phyloP scores from a whole-genome alignment of 192 early-diverging fungal species.

The Kickxella alabastrina region DNA sequence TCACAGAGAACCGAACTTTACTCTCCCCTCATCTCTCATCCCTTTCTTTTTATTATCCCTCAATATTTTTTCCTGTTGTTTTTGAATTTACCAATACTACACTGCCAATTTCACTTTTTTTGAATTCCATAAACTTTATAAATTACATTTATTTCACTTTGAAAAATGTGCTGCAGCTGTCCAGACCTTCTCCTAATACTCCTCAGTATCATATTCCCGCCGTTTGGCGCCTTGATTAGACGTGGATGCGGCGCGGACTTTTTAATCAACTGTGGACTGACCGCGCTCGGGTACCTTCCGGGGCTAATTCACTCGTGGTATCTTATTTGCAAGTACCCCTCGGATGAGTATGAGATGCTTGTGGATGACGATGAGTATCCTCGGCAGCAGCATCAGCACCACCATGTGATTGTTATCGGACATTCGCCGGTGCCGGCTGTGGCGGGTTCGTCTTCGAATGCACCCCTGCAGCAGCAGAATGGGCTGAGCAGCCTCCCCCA shows the following conservation, averaged over 20 bases:
- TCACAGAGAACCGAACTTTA: too few species aligned
- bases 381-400: slow-evolving; percentile 21
- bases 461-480: slow-evolving; percentile 15
- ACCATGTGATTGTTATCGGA: slow-evolving; percentile 37
- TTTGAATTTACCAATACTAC: too few species aligned
- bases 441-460: neutral
- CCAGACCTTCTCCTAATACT: slow-evolving; percentile 48
- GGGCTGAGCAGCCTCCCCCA: slow-evolving; percentile 26
- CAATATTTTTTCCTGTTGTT: too few species aligned
- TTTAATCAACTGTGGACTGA: slow-evolving; percentile 69
- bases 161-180: slow-evolving; percentile 38
- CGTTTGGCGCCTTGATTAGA: slow-evolving; percentile 60
- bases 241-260: slow-evolving; percentile 63
- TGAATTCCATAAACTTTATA: too few species aligned
- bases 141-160: neutral
- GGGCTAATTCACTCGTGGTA: slow-evolving; percentile 70
- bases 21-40: too few species aligned
- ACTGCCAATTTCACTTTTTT: too few species aligned
- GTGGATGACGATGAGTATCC: slow-evolving; percentile 36
- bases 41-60: too few species aligned
- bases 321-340: slow-evolving; percentile 57
- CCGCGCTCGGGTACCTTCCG: slow-evolving; percentile 66
- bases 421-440: slow-evolving; percentile 4
- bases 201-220: slow-evolving; percentile 57
- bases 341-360: slow-evolving; percentile 48